Percentiles rank a stretch among this genome's conserved stretches.
phyloP scores from a whole-genome alignment of 1,139 yeast species.

The Blastobotrys indianensis region DNA sequence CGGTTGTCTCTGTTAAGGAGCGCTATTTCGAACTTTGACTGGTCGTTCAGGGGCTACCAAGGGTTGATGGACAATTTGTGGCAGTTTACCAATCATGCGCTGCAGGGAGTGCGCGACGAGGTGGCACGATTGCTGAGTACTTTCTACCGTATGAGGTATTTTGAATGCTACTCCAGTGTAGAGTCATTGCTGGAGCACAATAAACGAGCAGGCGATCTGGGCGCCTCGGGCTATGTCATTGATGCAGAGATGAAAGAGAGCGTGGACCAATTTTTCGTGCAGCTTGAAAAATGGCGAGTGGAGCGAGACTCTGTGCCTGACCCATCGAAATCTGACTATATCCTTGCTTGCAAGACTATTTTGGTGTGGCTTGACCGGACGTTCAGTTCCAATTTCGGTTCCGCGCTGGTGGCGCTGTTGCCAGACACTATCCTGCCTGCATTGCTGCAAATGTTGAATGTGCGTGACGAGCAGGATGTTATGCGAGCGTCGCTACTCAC shows the following conservation, averaged over 20 bases:
- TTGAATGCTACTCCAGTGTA: constrained; percentile 44
- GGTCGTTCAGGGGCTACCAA: constrained; percentile 45
- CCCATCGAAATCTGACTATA: constrained; percentile 35
- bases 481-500: constrained; percentile 51
- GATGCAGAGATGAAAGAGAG: constrained; percentile 28
- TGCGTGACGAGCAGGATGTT: constrained; percentile 79
- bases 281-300: constrained; percentile 43
- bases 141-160: constrained; percentile 48
- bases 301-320: constrained; percentile 21
- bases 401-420: constrained; percentile 30
- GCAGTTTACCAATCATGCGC: constrained; percentile 52
- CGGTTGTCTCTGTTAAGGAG: constrained; percentile 54
- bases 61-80: constrained; percentile 45
- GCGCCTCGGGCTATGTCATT: constrained; percentile 30
- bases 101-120: constrained; percentile 68
- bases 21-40: constrained; percentile 49
- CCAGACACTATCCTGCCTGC: constrained; percentile 59
- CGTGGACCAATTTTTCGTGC: constrained; percentile 38
- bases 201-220: constrained; percentile 33
- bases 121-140: constrained; percentile 61
- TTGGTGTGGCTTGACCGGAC: constrained; percentile 25
- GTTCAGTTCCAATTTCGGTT: constrained; percentile 21
- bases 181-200: constrained; percentile 42
- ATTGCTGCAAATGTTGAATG: constrained; percentile 54
- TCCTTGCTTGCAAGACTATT: constrained; percentile 34